phyloP scores from a whole-genome alignment of 192 early-diverging fungal species.

The Coemansia sp. region DNA sequence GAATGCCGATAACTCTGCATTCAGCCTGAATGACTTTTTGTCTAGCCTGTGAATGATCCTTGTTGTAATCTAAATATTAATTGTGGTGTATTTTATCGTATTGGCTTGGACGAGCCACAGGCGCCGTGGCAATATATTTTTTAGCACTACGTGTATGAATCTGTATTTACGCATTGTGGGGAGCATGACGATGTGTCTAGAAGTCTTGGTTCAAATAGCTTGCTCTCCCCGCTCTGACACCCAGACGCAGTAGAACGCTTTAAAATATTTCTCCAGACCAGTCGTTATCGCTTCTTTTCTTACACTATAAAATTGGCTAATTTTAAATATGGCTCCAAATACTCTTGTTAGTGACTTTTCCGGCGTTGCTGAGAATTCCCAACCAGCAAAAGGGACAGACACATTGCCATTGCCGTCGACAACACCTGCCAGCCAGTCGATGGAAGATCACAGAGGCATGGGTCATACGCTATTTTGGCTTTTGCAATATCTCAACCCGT shows the following conservation, averaged over 20 bases:
- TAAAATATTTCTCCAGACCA: not conserved
- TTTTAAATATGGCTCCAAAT: not conserved
- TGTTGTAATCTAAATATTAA: not conserved
- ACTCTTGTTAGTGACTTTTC: not conserved
- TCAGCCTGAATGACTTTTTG: conserved; percentile 40
- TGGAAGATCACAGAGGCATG: conserved; percentile 3
- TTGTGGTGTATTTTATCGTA: not conserved
- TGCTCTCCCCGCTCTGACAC: not conserved
- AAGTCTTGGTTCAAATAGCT: not conserved
- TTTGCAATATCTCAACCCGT: conserved; percentile 46
- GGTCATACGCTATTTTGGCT: conserved; percentile 25
- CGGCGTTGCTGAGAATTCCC: not conserved
- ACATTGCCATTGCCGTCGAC: conserved; percentile 36
- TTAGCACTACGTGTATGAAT: not conserved
- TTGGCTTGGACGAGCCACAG: not conserved
- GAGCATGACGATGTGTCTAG: not conserved
- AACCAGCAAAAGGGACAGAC: conserved; percentile 12
- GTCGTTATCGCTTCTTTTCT: not conserved
- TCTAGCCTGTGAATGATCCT: conserved; percentile 18
- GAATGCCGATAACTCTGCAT: conserved; percentile 10
- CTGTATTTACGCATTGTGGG: not conserved
- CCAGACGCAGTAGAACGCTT: not conserved
- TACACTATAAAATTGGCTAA: not conserved
- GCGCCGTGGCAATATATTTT: not conserved
- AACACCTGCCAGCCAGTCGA: conserved; percentile 13